Evolutionary conservation across 345 rosid genomes (phyloP), one percentile per base, ranked within the genome.

Genomic region (Balakata baccata): DNA sequence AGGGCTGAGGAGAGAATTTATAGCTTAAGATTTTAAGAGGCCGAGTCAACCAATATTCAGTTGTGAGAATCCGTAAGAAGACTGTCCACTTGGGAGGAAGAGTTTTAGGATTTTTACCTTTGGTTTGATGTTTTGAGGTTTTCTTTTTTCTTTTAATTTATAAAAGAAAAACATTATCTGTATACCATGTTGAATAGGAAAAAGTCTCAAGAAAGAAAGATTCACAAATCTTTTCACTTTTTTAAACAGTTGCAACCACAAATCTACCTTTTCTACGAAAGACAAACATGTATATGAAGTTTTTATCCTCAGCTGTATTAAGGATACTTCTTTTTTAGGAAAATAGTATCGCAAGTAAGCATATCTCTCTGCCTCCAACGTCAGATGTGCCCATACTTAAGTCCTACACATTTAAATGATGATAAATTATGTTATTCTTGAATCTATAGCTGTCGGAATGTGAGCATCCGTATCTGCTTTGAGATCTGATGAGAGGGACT

Each of bases 141-240:
- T 72, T 80, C 22, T 50, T 51, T 0, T 58, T 58, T 1, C 71
- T 71, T 80, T 81, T 76, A 72, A 72, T 71, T 82, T 59, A 49
- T 58, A 75, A 67, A 71, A 79, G 89, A 87, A 87, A 66, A 16
- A 87, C 90, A 81, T 83, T 76, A 10, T 1, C 5, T 13, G 76
- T 80, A 83, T 79, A 81, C 84, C 92, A 86, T 88, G 88, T 83
- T 86, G 98, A 84, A 84, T 85, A 70, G 83, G 41, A 56, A 79
- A 78, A 88, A 74, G 86, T 81, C 79, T 77, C 88, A 75, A 72
- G 83, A 83, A 91, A 81, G 84, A 86, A 90, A 90, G 96, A 89
- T 92, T 70, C 77, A 79, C 88, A 84, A 80, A 90, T 90, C 94
- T 89, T 85, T 81, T 76, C 83, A 85, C 94, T 82, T 94, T 94